Percentiles rank a stretch among this genome's conserved stretches.
Evolutionary conservation across 108 stramenopile species (phyloP).

Genomic region (Nitzschia sp.): DNA sequence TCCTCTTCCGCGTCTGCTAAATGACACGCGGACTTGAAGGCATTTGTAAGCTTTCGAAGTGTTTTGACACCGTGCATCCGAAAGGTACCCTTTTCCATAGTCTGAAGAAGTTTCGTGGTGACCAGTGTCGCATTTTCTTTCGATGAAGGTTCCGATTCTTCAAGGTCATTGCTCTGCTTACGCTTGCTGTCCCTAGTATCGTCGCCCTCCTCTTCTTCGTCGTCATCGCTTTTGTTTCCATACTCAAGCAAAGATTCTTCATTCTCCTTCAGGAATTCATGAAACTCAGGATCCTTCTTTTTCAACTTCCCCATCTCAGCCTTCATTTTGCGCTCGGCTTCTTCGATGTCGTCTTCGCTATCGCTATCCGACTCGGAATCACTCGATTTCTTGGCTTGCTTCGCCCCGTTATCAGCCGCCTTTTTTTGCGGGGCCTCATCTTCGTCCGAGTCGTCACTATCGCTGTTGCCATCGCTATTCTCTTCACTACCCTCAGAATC

Average conservation of each 20-base stretch:
- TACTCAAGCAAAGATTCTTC: constrained; percentile 77
- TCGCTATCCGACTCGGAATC: constrained; percentile 44
- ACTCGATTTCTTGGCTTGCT: not conserved
- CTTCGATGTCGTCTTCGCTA: constrained; percentile 78
- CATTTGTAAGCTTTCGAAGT: constrained; percentile 70
- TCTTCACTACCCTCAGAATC: constrained; percentile 36
- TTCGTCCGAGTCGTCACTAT: constrained; percentile 30
- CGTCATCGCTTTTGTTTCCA: constrained; percentile 58
- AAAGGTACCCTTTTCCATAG: constrained; percentile 69
- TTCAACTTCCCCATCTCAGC: constrained; percentile 75
- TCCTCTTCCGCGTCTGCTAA: constrained; percentile 52
- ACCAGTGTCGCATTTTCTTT: constrained; percentile 40
- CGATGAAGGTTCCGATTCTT: constrained; percentile 9
- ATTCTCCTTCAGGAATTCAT: constrained; percentile 85
- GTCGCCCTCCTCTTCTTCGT: constrained; percentile 48
- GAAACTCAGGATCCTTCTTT: constrained; percentile 89
- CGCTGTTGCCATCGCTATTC: constrained; percentile 39
- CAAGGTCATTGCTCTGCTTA: constrained; percentile 30
- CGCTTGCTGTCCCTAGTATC: constrained; percentile 48
- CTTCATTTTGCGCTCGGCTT: constrained; percentile 73
- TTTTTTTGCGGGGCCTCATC: constrained; percentile 20
- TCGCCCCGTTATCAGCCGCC: constrained; percentile 1
- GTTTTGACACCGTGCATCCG: constrained; percentile 72
- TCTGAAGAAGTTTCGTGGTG: constrained; percentile 47
- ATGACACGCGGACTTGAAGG: constrained; percentile 84